Evolutionary conservation across 768 basidiomycete species (phyloP).

Genomic region (Hygrocybe punicea): DNA sequence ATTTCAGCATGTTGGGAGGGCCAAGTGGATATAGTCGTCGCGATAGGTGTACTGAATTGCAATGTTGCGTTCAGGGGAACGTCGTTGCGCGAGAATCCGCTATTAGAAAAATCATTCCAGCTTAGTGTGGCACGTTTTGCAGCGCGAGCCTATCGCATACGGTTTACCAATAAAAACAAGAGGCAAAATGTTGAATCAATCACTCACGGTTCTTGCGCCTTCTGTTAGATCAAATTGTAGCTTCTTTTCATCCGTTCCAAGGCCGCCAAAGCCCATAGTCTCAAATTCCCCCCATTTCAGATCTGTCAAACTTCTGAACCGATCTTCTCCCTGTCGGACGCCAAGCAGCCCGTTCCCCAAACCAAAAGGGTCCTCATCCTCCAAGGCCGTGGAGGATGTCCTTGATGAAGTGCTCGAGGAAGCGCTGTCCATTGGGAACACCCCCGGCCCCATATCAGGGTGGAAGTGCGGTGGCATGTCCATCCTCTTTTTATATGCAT

Average conservation of each 20-base stretch:
- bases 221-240: slow-evolving; percentile 93
- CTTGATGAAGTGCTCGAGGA: slow-evolving; percentile 30
- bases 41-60: slow-evolving; percentile 61
- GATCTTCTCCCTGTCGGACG: slow-evolving; percentile 53
- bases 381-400: slow-evolving; percentile 33
- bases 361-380: slow-evolving; percentile 40
- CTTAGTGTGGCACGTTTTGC: slow-evolving; percentile 80
- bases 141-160: slow-evolving; percentile 48
- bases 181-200: slow-evolving; percentile 16
- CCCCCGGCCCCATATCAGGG: slow-evolving; percentile 45
- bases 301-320: slow-evolving; percentile 79
- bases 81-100: slow-evolving; percentile 80
- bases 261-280: slow-evolving; percentile 67
- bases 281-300: slow-evolving; percentile 93
- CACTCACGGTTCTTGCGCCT: slow-evolving; percentile 62
- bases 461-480: slow-evolving; percentile 58
- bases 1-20: slow-evolving; percentile 71
- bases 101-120: slow-evolving; percentile 85
- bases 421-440: slow-evolving; percentile 30
- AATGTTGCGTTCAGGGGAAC: slow-evolving; percentile 75
- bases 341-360: slow-evolving; percentile 22
- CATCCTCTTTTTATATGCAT: slow-evolving; percentile 74
- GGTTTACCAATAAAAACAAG: background rate
- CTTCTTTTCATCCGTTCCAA: slow-evolving; percentile 54
- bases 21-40: slow-evolving; percentile 61